These are phyloP conservation scores for Fraxinus pennsylvanica DNA, from an alignment of 257 asterid genomes.

Conservation along the genomic window DNA sequence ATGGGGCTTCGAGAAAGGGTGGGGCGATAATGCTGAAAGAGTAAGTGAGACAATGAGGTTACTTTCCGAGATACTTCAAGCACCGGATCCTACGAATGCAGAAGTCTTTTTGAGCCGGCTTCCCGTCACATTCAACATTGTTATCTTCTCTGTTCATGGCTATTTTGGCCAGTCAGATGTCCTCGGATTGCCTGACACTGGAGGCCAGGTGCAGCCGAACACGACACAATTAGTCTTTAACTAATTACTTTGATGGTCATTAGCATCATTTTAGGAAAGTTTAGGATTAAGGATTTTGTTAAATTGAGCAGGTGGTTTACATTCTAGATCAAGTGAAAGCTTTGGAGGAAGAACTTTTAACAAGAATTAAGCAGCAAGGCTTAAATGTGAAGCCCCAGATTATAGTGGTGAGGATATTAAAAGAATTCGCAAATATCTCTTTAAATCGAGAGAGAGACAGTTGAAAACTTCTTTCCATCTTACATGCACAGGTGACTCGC, in stretches of 20 bases:
- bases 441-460: conserved; percentile 3
- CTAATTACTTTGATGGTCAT: background rate
- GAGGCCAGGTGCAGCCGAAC: conserved; percentile 63
- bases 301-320: conserved; percentile 64
- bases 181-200: conserved; percentile 84
- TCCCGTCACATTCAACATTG: conserved; percentile 66
- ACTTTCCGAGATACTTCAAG: conserved; percentile 76
- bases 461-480: conserved; percentile 17
- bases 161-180: conserved; percentile 89
- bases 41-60: conserved; percentile 60
- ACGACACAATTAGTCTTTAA: background rate
- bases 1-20: conserved; percentile 81
- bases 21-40: conserved; percentile 75
- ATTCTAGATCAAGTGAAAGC: conserved; percentile 88
- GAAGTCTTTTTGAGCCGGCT: conserved; percentile 63
- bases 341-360: conserved; percentile 68
- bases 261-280: background rate
- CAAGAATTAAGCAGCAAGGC: conserved; percentile 71
- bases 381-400: conserved; percentile 69
- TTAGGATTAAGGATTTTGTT: background rate
- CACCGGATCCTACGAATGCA: conserved; percentile 64
- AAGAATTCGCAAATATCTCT: background rate
- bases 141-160: conserved; percentile 75
- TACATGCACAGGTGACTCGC: conserved; percentile 59
- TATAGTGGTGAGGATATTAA: conserved; percentile 57